Base-by-base conservation (phyloP, 1,139 yeast genomes). In the Suhomyces guaymorum region DNA sequence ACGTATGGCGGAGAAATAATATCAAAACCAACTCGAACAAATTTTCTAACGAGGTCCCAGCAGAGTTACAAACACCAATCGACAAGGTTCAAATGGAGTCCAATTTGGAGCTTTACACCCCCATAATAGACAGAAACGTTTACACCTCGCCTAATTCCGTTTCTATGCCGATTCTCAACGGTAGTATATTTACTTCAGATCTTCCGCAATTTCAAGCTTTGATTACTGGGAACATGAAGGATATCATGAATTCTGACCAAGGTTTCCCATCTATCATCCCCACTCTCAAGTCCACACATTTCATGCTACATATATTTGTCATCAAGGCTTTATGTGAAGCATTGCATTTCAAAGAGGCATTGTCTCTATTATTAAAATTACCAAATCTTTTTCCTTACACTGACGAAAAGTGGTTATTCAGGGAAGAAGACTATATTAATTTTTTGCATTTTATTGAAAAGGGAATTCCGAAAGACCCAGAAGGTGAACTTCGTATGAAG, bases 161-260 rank as follows among this genome's bases (percentile, higher is more conserved):
- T 5, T 52, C 57, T 17, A 42, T 45, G 28, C 57, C 65, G 4
- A 41, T 63, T 4, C 37, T 69, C 4, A 49, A 54, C 18, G 72
- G 68, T 0, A 40, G 48, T 0, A 19, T 70, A 3, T 38, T 37
- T 9, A 41, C 54, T 1, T 44, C 47, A 4, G 74, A 69, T 38
- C 46, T 67, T 22, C 73, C 73, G 0, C 30, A 39, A 4, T 66
- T 68, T 39, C 39, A 43, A 15, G 32, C 32, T 3, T 43, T 64
- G 26, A 42, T 66, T 4, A 40, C 44, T 11, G 30, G 43, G 2
- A 39, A 55, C 18, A 47, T 63, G 6, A 26, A 35, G 15, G 39
- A 41, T 19, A 42, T 51, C 33, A 28, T 50, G 25, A 32, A 40
- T 3, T 33, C 28, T 5, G 39, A 19, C n/a, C 34, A 43, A 11